Base-by-base conservation (phyloP, 1,284 basidiomycete genomes). In the Heterobasidion irregulare region DNA sequence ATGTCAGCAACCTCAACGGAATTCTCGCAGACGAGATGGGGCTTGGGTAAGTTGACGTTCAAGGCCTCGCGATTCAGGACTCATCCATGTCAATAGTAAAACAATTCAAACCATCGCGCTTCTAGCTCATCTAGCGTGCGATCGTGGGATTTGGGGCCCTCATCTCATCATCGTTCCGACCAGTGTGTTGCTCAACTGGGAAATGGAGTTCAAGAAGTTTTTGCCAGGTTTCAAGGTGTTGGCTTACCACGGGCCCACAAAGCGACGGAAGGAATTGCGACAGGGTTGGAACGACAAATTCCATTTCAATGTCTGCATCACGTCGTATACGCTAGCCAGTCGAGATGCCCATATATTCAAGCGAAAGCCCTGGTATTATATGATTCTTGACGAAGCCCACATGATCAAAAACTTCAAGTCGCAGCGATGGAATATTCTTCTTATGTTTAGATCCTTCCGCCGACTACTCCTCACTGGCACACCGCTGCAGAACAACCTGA, bases 201-300 rank as follows among this genome's bases (percentile, higher is more conserved):
- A 97, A 69, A 96, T 98, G 90, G 95, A 98, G 69, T 98, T 98
- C 77, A 97, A 98, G 71, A 97, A 97, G 71, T 98, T 98, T 67
- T 75, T 98, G 2, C 95, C 95, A 0, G 95, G 94, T 1, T 95
- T 98, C 78, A 90, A 85, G 63, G 84, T 92, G 55, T 75, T 98
- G 41, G 91, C 92, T 57, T 98, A 98, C 72, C 94, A 97, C 65
- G 95, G 95, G 34, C 84, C 79, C 50, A 89, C 90, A 56, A 94
- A 93, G 70, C 91, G 94, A 57, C 86, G 95, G 53, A 96, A 95
- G 68, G 94, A 97, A 63, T 83, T 96, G 50, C 86, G 95, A 9
- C 83, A 91, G 58, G 96, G 96, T 10, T 98, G 96, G 96, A 89
- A 90, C 65, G 90, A 93, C 58, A 92, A 92, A 65, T 84, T 94